These are phyloP conservation scores for Phytopythium vexans DNA, from an alignment of 352 stramenopile genomes.

Conservation along the genomic window DNA sequence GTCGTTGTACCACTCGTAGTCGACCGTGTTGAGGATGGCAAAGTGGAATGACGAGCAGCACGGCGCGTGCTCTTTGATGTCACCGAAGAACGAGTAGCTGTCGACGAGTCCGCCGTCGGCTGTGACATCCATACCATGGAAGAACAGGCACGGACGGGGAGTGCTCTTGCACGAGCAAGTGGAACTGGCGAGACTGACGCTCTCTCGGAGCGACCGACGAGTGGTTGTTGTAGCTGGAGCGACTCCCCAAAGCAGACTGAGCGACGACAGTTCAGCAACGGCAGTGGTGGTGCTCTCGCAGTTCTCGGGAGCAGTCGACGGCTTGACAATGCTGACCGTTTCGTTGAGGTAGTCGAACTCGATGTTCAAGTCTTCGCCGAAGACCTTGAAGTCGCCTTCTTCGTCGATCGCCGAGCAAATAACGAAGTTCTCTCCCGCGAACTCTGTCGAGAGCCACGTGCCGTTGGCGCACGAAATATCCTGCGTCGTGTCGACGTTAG, in stretches of 20 bases:
- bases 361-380: slow-evolving; percentile 40
- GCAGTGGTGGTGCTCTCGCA: slow-evolving; percentile 18
- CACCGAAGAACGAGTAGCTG: slow-evolving; percentile 35
- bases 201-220: slow-evolving; percentile 13
- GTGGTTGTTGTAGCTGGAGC: slow-evolving; percentile 5
- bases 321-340: slow-evolving; percentile 22
- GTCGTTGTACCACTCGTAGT: slow-evolving; percentile 46
- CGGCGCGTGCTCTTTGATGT: slow-evolving; percentile 41
- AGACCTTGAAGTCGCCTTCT: slow-evolving; percentile 26
- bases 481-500: slow-evolving; percentile 28
- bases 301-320: slow-evolving; percentile 14
- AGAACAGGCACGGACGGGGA: slow-evolving; percentile 44
- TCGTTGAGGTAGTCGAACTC: slow-evolving; percentile 23
- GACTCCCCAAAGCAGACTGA: slow-evolving; percentile 21
- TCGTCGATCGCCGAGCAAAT: slow-evolving; percentile 27
- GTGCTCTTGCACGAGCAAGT: slow-evolving; percentile 30
- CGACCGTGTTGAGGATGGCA: slow-evolving; percentile 39
- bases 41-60: slow-evolving; percentile 52
- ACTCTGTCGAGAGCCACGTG: slow-evolving; percentile 34
- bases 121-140: slow-evolving; percentile 43
- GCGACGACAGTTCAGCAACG: slow-evolving; percentile 14
- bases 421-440: slow-evolving; percentile 41
- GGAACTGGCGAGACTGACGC: slow-evolving; percentile 21
- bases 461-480: slow-evolving; percentile 36
- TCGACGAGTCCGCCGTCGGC: slow-evolving; percentile 25